A percentile compares a stretch with the other conserved stretches of the same genome.
These are phyloP conservation scores for Vitis rotundifolia DNA, from an alignment of 164 flowering plant species.

Conservation along the genomic window DNA sequence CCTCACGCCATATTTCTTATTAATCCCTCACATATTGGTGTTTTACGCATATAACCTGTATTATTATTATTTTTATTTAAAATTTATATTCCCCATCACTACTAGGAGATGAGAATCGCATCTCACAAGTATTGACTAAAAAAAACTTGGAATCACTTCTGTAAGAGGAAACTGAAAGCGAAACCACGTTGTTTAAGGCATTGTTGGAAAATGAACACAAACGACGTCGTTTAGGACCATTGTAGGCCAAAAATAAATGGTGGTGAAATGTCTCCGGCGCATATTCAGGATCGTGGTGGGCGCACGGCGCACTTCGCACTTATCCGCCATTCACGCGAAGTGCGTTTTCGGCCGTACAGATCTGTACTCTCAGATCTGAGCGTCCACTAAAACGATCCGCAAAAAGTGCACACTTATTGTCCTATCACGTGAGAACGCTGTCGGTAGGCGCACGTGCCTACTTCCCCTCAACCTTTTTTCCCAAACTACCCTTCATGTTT, in stretches of 20 bases:
- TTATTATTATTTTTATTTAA: too few species aligned
- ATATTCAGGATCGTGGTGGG: slow-evolving; percentile 11
- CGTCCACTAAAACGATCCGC: slow-evolving; percentile 14
- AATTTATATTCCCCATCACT: too few species aligned
- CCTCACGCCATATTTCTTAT: too few species aligned
- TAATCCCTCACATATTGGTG: too few species aligned
- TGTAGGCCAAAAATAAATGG: background rate
- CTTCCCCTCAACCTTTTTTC: background rate
- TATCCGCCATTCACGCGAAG: slow-evolving; percentile 13
- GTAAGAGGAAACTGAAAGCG: too few species aligned
- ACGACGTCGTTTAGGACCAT: slow-evolving; percentile 4
- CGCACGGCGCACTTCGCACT: too few species aligned
- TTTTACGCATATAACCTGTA: too few species aligned
- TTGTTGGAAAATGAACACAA: background rate
- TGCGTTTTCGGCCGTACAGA: slow-evolving; percentile 15
- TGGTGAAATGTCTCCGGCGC: slow-evolving; percentile 9
- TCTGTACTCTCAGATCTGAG: slow-evolving; percentile 16
- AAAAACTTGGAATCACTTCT: too few species aligned
- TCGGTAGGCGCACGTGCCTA: slow-evolving; percentile 13
- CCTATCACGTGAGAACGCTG: slow-evolving; percentile 21
- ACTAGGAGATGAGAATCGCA: too few species aligned
- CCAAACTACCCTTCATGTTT: slow-evolving; percentile 7
- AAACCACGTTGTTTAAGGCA: too few species aligned
- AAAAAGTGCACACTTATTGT: background rate
- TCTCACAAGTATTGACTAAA: too few species aligned